Base-by-base conservation (phyloP, 148 eudicot genomes). In the Rhododendron ferrugineum region DNA sequence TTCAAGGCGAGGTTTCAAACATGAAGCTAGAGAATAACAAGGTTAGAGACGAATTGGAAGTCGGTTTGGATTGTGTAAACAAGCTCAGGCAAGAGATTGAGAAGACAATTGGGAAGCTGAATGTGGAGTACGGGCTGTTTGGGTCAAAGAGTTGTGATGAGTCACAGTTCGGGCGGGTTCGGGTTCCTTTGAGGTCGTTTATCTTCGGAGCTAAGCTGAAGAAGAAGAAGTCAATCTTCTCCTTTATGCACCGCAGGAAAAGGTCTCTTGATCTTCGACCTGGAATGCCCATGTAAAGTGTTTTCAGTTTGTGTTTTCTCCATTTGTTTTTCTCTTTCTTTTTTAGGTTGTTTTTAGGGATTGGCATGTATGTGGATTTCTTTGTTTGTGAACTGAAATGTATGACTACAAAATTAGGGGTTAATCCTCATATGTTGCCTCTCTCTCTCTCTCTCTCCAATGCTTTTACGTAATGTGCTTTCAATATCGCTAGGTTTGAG, bases 11-110 rank as follows among this genome's bases (percentile, higher is more conserved):
- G 90, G 88, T 93, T 54, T 82, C 92, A 52, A 95, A 95, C 89
- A 97, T 97, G 99, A 94, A 95, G 87, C 99, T 95, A 89, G 99
- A 97, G 88, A 94, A 94, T 84, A 88, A 91, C 89, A 95, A 93
- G 90, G 96, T 97, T 58, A 94, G 88, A 14, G 93, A 93, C 34
- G 98, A 97, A 87, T 87, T 97, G 40, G 92, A 93, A 87, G 90
- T 94, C 2, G 94, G 98, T 56, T 85, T 97, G 68, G 94, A 95
- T 86, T 92, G 93, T 37, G 92, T 93, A 78, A 89, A 87, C 54
- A 80, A 81, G 79, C 92, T 97, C 30, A 93, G 92, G 82, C 80
- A 86, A 62, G 95, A 93, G 77, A 91, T 92, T 56, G 96, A 94
- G 83, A 90, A 87, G 78, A 93, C 94, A 3, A 70, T 93, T 34